A percentile compares a stretch with the other conserved stretches of the same genome.
phyloP scores from a whole-genome alignment of 2,329 filamentous ascomycete species.

The Albifimbria verrucaria region DNA sequence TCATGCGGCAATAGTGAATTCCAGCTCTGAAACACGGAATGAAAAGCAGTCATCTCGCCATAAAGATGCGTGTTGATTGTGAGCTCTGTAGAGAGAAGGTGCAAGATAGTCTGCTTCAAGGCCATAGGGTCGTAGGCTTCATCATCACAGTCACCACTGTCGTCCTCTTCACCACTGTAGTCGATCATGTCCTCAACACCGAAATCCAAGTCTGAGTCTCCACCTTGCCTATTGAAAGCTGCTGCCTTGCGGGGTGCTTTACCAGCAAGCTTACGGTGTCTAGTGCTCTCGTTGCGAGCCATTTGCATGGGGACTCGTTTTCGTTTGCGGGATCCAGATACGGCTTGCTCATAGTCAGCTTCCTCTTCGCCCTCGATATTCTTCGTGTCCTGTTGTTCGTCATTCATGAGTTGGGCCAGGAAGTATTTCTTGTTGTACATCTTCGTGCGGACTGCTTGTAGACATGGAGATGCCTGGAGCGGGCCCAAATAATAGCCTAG shows the following conservation, averaged over 20 bases:
- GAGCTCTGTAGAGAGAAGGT: constrained; percentile 44
- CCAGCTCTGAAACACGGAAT: constrained; percentile 44
- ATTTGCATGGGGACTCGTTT: no score
- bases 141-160: constrained; percentile 9
- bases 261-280: constrained; percentile 2
- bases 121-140: constrained; percentile 31
- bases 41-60: constrained; percentile 42
- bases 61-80: constrained; percentile 41
- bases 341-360: constrained; percentile 29
- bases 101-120: constrained; percentile 46
- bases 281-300: neutral
- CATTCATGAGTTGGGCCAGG: constrained; percentile 38
- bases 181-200: neutral
- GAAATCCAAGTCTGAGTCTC: neutral
- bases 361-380: constrained; percentile 34
- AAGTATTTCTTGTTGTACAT: constrained; percentile 40
- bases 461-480: constrained; percentile 4
- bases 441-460: constrained; percentile 26
- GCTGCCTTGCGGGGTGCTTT: constrained; percentile 3
- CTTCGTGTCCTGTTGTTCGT: constrained; percentile 18
- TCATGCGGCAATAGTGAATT: constrained; percentile 47
- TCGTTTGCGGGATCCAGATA: no score
- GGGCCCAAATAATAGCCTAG: constrained; percentile 35
- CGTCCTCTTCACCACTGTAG: constrained; percentile 3
- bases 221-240: neutral